Conservation (phyloP, 371 early-diverging fungal species). For the Mucor sp. region DNA sequence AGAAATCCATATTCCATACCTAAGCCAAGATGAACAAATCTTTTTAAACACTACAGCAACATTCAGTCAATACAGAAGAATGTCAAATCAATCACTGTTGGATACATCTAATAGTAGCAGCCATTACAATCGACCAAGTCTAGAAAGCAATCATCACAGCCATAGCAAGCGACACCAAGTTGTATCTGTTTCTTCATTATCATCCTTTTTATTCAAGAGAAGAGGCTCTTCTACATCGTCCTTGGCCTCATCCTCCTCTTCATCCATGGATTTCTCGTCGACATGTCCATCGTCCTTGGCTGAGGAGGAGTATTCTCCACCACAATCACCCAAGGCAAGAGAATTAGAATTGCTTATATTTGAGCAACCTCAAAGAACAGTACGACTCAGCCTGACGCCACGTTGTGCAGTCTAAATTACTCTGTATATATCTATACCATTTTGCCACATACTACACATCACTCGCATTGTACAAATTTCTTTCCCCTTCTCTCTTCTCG, state of each 20-base stretch:
- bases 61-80: constrained; percentile 20
- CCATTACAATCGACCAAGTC: constrained; percentile 1
- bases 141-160: constrained; percentile 5
- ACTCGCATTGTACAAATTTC: background rate
- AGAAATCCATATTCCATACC: constrained; percentile 20
- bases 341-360: constrained; percentile 33
- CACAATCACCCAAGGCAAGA: constrained; percentile 25
- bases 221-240: constrained; percentile 23
- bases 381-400: constrained; percentile 31
- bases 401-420: constrained; percentile 19
- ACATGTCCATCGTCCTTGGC: background rate
- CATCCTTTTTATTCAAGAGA: constrained; percentile 19
- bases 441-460: background rate
- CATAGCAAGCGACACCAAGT: constrained; percentile 8
- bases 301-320: background rate
- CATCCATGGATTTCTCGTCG: background rate
- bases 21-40: constrained; percentile 25
- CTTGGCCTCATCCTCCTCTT: background rate
- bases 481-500: background rate
- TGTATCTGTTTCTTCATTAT: constrained; percentile 5
- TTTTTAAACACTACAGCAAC: constrained; percentile 26
- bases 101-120: background rate
- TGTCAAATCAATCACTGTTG: constrained; percentile 3
- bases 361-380: constrained; percentile 29
- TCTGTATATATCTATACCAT: background rate